Conservation (phyloP, 2,329 filamentous ascomycete species). For the Scedosporium minutisporum region DNA sequence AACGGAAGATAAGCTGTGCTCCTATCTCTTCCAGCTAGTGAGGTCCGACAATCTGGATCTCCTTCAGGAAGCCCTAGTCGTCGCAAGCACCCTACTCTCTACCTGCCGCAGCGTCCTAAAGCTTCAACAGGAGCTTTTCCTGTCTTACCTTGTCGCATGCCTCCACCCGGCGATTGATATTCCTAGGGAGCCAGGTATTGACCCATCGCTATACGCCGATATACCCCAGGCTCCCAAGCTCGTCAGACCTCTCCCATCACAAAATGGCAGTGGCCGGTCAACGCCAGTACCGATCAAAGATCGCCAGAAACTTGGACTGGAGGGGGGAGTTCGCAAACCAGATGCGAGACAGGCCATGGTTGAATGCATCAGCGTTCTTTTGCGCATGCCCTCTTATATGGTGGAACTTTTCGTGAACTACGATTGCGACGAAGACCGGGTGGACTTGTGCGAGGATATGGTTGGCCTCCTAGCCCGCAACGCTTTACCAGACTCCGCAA, state of each 20-base stretch:
- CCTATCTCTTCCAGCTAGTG: constrained; percentile 91
- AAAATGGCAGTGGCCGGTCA: constrained; percentile 67
- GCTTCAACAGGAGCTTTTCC: constrained; percentile 89
- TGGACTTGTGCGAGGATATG: constrained; percentile 91
- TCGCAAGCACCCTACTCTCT: constrained; percentile 80
- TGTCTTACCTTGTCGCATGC: constrained; percentile 90
- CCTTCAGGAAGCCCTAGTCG: constrained; percentile 82
- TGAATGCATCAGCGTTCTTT: constrained; percentile 84
- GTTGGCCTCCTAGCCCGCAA: constrained; percentile 87
- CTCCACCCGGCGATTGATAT: constrained; percentile 92
- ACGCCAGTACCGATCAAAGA: constrained; percentile 91
- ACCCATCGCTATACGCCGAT: constrained; percentile 83
- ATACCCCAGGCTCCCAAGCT: constrained; percentile 86
- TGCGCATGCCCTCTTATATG: constrained; percentile 90
- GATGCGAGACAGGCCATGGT: constrained; percentile 98
- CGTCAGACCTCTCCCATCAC: constrained; percentile 66
- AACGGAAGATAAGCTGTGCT: constrained; percentile 87
- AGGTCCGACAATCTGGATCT: constrained; percentile 94
- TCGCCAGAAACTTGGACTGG: constrained; percentile 81
- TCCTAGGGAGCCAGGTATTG: constrained; percentile 79
- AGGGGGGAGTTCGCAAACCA: constrained; percentile 83
- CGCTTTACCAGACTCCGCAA: constrained; percentile 91
- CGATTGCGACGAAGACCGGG: constrained; percentile 86
- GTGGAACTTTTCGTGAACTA: constrained; percentile 96
- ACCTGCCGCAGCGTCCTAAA: constrained; percentile 88